These are phyloP conservation scores for Gaertneriomyces semiglobifer DNA, from an alignment of 192 early-diverging fungal genomes.

Conservation along the genomic window DNA sequence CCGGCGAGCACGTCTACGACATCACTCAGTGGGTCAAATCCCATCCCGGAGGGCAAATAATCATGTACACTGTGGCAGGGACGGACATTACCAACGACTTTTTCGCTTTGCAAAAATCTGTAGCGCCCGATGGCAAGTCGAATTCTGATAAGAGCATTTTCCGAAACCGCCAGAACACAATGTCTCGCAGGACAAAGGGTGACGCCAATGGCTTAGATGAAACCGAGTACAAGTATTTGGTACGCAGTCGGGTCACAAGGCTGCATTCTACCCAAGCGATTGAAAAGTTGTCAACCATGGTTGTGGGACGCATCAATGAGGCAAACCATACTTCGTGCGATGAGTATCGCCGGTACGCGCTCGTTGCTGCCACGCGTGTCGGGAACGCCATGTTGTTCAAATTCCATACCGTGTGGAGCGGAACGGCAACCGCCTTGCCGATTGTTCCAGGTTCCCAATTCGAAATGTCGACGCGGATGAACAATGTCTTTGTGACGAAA, in stretches of 20 bases:
- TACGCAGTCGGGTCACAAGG: background rate
- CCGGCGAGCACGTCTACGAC: conserved; percentile 43
- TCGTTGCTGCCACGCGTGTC: background rate
- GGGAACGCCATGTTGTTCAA: conserved; percentile 4
- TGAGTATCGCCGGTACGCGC: conserved; percentile 38
- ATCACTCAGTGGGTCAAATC: conserved; percentile 34
- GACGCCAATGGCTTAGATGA: conserved; percentile 1
- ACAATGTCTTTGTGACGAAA: conserved; percentile 20
- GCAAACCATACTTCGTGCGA: conserved; percentile 15
- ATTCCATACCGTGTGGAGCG: conserved; percentile 33
- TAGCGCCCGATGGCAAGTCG: conserved; percentile 10
- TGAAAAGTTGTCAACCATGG: conserved; percentile 11
- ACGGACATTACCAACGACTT: conserved; percentile 45
- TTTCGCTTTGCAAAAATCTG: conserved; percentile 31
- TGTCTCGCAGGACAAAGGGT: background rate
- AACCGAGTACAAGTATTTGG: background rate
- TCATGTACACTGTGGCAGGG: conserved; percentile 34
- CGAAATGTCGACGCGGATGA: conserved; percentile 28
- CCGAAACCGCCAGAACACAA: background rate
- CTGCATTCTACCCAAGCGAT: background rate
- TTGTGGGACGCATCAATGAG: background rate
- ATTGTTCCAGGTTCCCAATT: conserved; percentile 34
- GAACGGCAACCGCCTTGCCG: conserved; percentile 13
- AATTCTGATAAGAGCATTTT: background rate
- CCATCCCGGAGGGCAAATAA: conserved; percentile 42